Evolutionary conservation across 257 asterid genomes (phyloP).

Genomic region (Nicotiana tomentosiformis): DNA sequence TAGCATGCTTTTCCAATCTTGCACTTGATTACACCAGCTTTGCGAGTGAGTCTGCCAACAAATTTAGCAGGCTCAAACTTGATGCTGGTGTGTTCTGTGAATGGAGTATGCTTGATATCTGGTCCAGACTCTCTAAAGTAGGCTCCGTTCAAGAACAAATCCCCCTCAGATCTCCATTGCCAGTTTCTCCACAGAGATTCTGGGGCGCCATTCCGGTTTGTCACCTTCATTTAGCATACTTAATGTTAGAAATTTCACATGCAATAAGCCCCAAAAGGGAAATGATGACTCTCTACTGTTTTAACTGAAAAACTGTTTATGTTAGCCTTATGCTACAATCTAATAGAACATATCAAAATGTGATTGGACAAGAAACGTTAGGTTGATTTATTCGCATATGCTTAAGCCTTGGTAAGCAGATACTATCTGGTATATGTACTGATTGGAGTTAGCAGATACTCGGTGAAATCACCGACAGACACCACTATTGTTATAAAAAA

Average conservation of each 20-base stretch:
- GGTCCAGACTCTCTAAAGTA: slow-evolving; percentile 59
- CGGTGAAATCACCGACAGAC: background rate
- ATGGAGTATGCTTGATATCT: slow-evolving; percentile 21
- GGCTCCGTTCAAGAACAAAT: slow-evolving; percentile 58
- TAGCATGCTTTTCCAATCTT: slow-evolving; percentile 25
- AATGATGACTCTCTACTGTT: background rate
- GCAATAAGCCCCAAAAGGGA: background rate
- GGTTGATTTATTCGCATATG: background rate
- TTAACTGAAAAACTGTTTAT: background rate
- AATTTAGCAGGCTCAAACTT: slow-evolving; percentile 48
- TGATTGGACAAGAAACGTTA: background rate
- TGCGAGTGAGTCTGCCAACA: slow-evolving; percentile 61
- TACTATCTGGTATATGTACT: background rate
- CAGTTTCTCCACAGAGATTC: slow-evolving; percentile 46
- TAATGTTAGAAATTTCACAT: background rate
- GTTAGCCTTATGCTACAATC: background rate
- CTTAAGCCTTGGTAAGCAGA: background rate
- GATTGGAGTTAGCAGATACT: background rate
- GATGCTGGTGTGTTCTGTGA: slow-evolving; percentile 20
- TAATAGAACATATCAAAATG: background rate
- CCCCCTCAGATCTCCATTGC: slow-evolving; percentile 85
- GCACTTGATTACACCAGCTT: slow-evolving; percentile 59
- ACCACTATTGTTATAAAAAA: background rate
- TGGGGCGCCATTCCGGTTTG: slow-evolving; percentile 45
- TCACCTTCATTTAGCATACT: slow-evolving; percentile 36